Conservation (phyloP, 176 grass and related monocot genomes). For the Oropetium thomaeum region DNA sequence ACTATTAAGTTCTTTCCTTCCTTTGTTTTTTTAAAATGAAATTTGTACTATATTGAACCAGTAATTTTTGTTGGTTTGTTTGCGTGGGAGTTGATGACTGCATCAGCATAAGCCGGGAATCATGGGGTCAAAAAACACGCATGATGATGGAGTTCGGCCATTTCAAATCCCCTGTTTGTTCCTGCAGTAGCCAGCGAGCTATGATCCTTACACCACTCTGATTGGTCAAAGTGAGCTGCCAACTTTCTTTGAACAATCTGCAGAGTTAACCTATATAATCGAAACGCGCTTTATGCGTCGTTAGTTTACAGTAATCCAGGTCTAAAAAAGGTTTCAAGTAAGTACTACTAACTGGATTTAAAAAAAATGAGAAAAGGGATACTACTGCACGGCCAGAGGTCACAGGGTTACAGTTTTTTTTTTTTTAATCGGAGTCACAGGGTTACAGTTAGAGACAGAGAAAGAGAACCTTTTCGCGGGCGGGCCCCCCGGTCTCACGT, state of each 20-base stretch:
- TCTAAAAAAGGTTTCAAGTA: not conserved
- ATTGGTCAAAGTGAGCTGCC: not conserved
- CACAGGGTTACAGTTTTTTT: too few relatives aligned
- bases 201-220: not conserved
- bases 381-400: not conserved
- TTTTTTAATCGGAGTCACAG: too few relatives aligned
- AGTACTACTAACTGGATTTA: not conserved
- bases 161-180: not conserved
- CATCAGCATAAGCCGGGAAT: not conserved
- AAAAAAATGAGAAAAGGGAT: not conserved
- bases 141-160: not conserved
- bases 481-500: not conserved
- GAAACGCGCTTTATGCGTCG: not conserved
- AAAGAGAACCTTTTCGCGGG: not conserved
- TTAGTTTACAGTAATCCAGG: not conserved
- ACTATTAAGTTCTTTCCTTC: too few relatives aligned
- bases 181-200: not conserved
- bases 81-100: too few relatives aligned
- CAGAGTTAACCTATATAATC: not conserved
- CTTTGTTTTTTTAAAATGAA: not conserved
- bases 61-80: not conserved
- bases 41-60: not conserved
- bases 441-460: constrained; percentile 21
- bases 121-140: not conserved
- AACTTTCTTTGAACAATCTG: not conserved